Evolutionary conservation across 768 basidiomycete species (phyloP), one percentile per base, ranked within the genome.

Genomic region (Xerocomellus chrysenteron): DNA sequence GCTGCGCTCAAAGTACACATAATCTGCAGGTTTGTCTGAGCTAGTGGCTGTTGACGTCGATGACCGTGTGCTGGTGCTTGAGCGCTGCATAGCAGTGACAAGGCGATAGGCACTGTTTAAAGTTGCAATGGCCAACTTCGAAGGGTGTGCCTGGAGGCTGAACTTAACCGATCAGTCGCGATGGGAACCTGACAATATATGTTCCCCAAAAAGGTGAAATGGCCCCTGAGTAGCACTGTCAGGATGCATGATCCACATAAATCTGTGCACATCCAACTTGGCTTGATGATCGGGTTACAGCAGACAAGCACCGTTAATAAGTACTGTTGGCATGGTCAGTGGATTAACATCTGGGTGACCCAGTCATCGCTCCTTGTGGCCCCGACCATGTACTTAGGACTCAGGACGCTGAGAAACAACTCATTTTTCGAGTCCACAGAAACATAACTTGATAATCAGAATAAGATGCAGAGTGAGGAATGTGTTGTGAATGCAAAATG

Each of bases 1-100:
- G 43, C 82, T 87, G 58, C 96, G 82, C 64, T 95, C 88, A 72
- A 99, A 99, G 75, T 91, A 92, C 47, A 97, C 93, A 77, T 91
- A 92, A 70, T 95, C 94, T 73, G 75, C 67, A 13, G 76, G 75
- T 63, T 80, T 80, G 35, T 67, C 66, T 14, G 74, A 55, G 52
- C 54, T 70, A 50, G 61, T 47, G 17, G 61, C 33, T 32, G 66
- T 51, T 17, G 67, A 60, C 35, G 62, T 53, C 21, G 65, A 69
- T 43, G 69, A 53, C 46, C 65, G 63, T 48, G 68, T 73, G 61
- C 61, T 68, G 37, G 60, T 70, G 49, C 67, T 70, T 24, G 69
- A 63, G 54, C 71, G 71, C 48, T 71, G 71, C 69, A 71, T 71
- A 28, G 28, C 52, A 37, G 41, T 21, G 6, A 35, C 33, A 21